Evolutionary conservation across 2,329 filamentous ascomycete genomes (phyloP).

Genomic region (Botrytis fabae): DNA sequence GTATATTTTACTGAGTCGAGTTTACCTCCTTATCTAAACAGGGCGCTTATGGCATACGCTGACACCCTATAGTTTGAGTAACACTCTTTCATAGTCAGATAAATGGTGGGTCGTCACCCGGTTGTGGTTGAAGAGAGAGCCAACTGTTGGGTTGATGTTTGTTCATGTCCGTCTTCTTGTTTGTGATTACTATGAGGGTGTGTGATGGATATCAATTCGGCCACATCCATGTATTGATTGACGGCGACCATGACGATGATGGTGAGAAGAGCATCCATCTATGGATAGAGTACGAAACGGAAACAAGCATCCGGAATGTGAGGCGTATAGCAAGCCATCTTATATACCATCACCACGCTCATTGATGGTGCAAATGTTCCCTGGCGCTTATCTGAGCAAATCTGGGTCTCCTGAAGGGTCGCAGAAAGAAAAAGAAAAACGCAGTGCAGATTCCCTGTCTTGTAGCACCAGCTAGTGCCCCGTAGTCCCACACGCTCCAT

Average conservation of each 20-base stretch:
- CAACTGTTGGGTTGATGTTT: not conserved
- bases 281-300: not conserved
- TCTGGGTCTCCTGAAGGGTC: constrained; percentile 19
- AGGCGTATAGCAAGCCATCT: not conserved
- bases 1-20: not conserved
- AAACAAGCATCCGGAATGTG: not conserved
- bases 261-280: not conserved
- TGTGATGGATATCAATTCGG: not conserved
- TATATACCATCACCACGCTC: not conserved
- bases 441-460: constrained; percentile 10
- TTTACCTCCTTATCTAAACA: not conserved
- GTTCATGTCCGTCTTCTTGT: too few relatives aligned
- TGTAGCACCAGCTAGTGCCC: not conserved
- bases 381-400: constrained; percentile 23
- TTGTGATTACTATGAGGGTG: not conserved
- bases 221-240: not conserved
- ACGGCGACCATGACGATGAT: not conserved
- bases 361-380: not conserved
- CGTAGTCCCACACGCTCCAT: constrained; percentile 13
- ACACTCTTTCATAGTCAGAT: too few relatives aligned
- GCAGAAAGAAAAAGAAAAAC: constrained; percentile 7
- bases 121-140: not conserved
- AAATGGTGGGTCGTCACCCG: not conserved
- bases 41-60: constrained; percentile 18
- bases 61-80: constrained; percentile 17